A percentile compares a stretch with the other conserved stretches of the same genome.
Conservation (phyloP, 2,329 filamentous ascomycete genomes). For the Esteya vermicola region DNA sequence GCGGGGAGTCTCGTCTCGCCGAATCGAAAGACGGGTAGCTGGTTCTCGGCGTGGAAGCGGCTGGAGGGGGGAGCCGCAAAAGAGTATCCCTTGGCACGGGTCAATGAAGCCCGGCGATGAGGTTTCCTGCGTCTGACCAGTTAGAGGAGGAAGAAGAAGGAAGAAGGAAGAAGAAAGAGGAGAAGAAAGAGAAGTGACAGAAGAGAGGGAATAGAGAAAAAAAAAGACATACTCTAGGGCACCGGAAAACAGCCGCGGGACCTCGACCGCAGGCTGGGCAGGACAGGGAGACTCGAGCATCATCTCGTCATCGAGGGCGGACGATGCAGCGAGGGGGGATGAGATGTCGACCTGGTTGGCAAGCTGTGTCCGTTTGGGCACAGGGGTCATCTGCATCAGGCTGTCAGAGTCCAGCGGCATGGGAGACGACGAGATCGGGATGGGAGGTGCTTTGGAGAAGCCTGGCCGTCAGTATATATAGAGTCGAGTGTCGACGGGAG, state of each 20-base stretch:
- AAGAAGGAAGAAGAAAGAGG: neutral
- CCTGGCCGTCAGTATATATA: no score
- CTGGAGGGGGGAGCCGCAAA: slow-evolving; percentile 48
- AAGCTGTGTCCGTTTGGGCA: slow-evolving; percentile 74
- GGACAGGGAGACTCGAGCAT: slow-evolving; percentile 39
- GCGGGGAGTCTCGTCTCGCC: slow-evolving; percentile 23
- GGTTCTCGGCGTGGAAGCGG: slow-evolving; percentile 46
- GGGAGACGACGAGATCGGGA: slow-evolving; percentile 65
- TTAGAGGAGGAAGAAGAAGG: slow-evolving; percentile 3
- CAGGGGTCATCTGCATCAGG: slow-evolving; percentile 83
- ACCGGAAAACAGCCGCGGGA: slow-evolving; percentile 17
- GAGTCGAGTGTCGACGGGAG: no score
- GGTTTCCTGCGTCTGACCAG: slow-evolving; percentile 54
- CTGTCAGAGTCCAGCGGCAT: slow-evolving; percentile 58
- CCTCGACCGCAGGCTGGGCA: neutral
- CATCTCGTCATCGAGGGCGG: slow-evolving; percentile 31
- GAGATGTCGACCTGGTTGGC: slow-evolving; percentile 45
- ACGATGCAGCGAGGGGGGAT: slow-evolving; percentile 55
- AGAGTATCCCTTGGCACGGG: slow-evolving; percentile 60
- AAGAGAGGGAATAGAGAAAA: neutral
- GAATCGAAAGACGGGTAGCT: slow-evolving; percentile 64
- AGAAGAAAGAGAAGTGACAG: slow-evolving; percentile 4
- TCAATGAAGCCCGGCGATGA: slow-evolving; percentile 59
- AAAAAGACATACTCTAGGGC: slow-evolving; percentile 19
- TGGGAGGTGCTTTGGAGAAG: slow-evolving; percentile 68